These are phyloP conservation scores for Zalerion maritima DNA, from an alignment of 495 filamentous ascomycete genomes.

Conservation along the genomic window DNA sequence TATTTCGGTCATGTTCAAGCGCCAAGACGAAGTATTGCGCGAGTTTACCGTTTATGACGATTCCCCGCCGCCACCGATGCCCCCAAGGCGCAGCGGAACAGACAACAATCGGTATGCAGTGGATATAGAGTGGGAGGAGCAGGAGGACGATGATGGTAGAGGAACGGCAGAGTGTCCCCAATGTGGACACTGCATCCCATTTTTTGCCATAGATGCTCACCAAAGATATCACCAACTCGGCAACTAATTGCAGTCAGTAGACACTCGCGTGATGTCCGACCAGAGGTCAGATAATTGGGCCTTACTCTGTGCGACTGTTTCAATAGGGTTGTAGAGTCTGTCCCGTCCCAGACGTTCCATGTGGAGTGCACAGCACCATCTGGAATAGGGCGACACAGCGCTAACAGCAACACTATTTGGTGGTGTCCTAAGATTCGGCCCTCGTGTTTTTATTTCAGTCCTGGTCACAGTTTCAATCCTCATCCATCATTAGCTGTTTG, in stretches of 20 bases:
- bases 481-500: no score
- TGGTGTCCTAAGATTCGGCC: no score
- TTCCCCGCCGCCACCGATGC: constrained; percentile 14
- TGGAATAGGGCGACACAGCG: no score
- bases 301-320: no score
- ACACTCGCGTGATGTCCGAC: no score
- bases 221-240: constrained; percentile 47
- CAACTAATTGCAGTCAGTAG: constrained; percentile 13
- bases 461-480: no score
- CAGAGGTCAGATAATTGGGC: no score
- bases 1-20: constrained; percentile 54
- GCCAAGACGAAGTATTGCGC: constrained; percentile 47
- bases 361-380: no score
- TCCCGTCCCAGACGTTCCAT: no score
- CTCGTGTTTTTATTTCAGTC: no score
- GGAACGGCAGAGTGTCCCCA: constrained; percentile 29
- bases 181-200: constrained; percentile 52
- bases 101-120: constrained; percentile 2
- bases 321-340: no score
- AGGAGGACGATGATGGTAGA: constrained; percentile 11
- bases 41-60: constrained; percentile 45
- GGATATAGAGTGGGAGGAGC: constrained; percentile 2
- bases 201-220: constrained; percentile 62
- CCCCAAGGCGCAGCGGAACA: background rate
- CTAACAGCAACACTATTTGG: no score